phyloP scores from a whole-genome alignment of 2,329 filamentous ascomycete species.

The Sporothrix mexicana region DNA sequence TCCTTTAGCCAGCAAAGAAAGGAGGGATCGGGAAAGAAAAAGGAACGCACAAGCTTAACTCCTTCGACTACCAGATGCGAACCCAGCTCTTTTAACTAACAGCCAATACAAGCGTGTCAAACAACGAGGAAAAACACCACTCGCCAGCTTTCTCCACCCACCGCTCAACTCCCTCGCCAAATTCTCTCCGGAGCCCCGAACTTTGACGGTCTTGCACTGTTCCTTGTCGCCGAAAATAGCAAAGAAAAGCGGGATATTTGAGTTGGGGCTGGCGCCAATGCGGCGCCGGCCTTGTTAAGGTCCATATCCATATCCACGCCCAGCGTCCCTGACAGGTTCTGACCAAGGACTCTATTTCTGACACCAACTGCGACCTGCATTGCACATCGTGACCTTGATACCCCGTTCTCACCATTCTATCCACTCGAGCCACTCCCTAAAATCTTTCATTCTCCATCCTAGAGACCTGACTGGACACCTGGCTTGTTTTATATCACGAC shows the following conservation, averaged over 20 bases:
- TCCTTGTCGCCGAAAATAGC: conserved; percentile 33
- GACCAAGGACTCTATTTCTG: not conserved
- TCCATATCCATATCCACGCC: too few relatives aligned
- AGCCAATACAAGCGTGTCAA: not conserved
- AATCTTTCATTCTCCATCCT: not conserved
- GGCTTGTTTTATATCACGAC: conserved; percentile 3
- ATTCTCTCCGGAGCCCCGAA: conserved; percentile 31
- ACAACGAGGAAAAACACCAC: not conserved
- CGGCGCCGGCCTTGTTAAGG: not conserved
- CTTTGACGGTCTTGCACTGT: not conserved
- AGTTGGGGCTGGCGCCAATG: not conserved
- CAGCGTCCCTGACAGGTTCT: not conserved
- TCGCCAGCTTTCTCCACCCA: not conserved
- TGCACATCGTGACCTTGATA: not conserved
- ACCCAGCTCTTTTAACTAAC: too few relatives aligned
- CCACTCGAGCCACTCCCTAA: too few relatives aligned
- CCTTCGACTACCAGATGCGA: too few relatives aligned
- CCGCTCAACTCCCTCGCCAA: too few relatives aligned
- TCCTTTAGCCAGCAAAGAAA: too few relatives aligned
- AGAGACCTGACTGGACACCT: conserved; percentile 9
- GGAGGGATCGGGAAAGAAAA: too few relatives aligned
- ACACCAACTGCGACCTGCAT: not conserved
- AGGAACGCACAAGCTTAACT: too few relatives aligned
- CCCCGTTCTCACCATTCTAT: not conserved
- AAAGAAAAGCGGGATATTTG: not conserved